Conservation (phyloP, 768 basidiomycete species). For the Boletus bicolor region DNA sequence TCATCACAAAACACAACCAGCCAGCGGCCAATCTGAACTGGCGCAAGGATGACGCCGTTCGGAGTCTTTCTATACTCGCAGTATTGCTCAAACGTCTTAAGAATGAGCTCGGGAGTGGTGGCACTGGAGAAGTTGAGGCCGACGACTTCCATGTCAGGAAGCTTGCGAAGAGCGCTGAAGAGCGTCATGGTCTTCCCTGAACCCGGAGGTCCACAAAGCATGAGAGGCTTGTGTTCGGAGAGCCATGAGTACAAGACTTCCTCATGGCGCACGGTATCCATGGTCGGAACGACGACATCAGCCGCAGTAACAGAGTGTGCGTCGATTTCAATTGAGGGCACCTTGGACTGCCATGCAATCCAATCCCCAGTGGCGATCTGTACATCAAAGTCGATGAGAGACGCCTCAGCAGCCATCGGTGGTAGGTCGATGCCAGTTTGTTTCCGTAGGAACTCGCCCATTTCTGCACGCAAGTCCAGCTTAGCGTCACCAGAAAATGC, state of each 20-base stretch:
- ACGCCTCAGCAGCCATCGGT: conserved; percentile 65
- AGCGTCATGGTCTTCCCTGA: conserved; percentile 99
- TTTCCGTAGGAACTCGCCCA: conserved; percentile 83
- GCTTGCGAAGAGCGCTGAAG: conserved; percentile 94
- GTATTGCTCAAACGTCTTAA: conserved; percentile 99
- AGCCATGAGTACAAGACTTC: conserved; percentile 99
- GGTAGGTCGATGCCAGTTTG: conserved; percentile 92
- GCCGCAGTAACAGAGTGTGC: conserved; percentile 94
- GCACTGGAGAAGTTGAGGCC: conserved; percentile 99
- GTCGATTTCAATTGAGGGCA: conserved; percentile 95
- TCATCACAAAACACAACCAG: conserved; percentile 99
- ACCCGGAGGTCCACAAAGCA: conserved; percentile 99
- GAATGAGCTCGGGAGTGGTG: conserved; percentile 94
- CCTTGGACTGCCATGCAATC: conserved; percentile 87
- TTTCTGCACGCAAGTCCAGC: conserved; percentile 79
- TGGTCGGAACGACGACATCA: conserved; percentile 95
- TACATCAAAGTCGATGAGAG: conserved; percentile 94
- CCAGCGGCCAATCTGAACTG: conserved; percentile 95
- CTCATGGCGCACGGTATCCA: conserved; percentile 98
- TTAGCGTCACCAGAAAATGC: conserved; percentile 98
- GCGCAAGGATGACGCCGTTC: conserved; percentile 94
- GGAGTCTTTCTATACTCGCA: conserved; percentile 99
- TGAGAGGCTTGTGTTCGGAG: conserved; percentile 95
- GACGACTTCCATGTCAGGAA: conserved; percentile 98
- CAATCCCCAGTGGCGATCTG: conserved; percentile 83